Base-by-base conservation (phyloP, 192 early-diverging fungal genomes). In the Podila epicladia region DNA sequence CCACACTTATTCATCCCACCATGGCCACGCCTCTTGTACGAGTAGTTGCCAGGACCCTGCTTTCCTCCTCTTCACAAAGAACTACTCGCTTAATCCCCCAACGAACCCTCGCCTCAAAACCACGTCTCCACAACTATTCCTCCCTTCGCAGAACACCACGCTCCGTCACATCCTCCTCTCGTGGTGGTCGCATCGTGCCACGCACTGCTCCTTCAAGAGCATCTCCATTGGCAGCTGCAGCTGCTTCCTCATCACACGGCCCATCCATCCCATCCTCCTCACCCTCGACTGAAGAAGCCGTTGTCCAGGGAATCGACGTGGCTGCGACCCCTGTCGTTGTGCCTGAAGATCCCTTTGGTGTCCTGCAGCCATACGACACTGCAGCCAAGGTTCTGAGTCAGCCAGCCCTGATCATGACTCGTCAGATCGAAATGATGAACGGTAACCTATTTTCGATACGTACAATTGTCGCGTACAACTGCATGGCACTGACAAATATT, bases 341-440 rank as follows among this genome's bases (percentile, higher is more conserved):
- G 4, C 72, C 82, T 5, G 73, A 83, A 28, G 73, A 83, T 61
- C 82, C 82, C 20, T 67, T 60, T 65, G 73, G 82, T 26, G 70
- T 83, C 22, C 51, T 83, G 49, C 73, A 75, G 49, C 70, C 70
- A 2, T 45, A 66, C n/a, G 32, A 79, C 33, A 62, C 66, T 3
- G 85, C 84, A 2, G 74, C 82, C 11, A 66, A 72, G 35, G 45
- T 90, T 19, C 72, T 90, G 6, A n/a, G 84, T 0, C 88, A 92
- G 57, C 76, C 89, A 8, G 90, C 90, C 2, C 66, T 95, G 37
- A 82, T 93, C n/a, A 87, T 95, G 31, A 88, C 84, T 3, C 67
- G 95, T 9, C 92, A 95, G 73, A 58, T 97, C 22, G 95, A 97
- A 75, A 94, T 97, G 91, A 80, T 97, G 79, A 97, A 96, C 71